phyloP scores from a whole-genome alignment of 345 rosid species.

The Rhodamnia rubescens region DNA sequence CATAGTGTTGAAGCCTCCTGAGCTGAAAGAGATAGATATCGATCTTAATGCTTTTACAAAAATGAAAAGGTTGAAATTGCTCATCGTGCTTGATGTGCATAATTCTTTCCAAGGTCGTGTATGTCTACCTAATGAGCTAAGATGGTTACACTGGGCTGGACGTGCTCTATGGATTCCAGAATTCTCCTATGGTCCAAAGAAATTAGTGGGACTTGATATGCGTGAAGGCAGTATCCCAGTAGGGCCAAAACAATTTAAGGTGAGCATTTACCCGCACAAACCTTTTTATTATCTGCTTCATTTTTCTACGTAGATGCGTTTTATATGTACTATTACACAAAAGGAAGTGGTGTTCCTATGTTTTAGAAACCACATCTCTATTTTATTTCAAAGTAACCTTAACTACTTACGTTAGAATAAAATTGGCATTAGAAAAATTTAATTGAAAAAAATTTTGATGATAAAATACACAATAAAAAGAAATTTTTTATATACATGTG shows the following conservation, averaged over 20 bases:
- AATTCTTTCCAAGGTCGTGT: not conserved
- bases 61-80: not conserved
- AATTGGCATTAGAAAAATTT: not conserved
- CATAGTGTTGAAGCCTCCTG: not conserved
- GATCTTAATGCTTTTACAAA: not conserved
- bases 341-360: not conserved
- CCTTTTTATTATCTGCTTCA: not conserved
- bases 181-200: not conserved
- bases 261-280: not conserved
- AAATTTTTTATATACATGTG: no score
- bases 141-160: not conserved
- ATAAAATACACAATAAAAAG: not conserved
- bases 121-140: not conserved
- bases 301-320: no score
- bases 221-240: accelerated
- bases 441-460: no score
- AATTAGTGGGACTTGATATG: not conserved
- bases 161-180: accelerated
- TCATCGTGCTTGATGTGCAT: accelerated
- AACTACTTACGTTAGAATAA: not conserved
- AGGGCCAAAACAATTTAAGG: not conserved
- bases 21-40: not conserved
- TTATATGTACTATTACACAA: not conserved
- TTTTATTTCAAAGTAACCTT: no score
- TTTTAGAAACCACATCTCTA: no score